Base-by-base conservation (phyloP, 805 yeast species). In the Saccharomyces paradoxus region DNA sequence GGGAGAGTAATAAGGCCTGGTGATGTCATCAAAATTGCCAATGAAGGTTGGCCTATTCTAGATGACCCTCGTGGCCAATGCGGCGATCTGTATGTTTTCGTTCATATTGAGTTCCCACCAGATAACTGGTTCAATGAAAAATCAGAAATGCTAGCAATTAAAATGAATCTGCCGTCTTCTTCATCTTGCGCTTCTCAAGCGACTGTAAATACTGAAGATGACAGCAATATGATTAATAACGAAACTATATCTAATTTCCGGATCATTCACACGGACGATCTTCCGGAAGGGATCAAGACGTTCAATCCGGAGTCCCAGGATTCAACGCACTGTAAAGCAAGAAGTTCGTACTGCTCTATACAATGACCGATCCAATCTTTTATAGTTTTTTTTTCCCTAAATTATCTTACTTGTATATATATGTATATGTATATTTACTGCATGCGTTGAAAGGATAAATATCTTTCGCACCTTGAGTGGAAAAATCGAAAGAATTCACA, bases 1-100 rank as follows among this genome's bases (percentile, higher is more conserved):
- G 97, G 97, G 1, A 86, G 85, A 68, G 96, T 92, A 5, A 64
- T 90, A 6, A 78, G 84, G 62, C 96, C 96, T 0, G 85, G 86
- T 8, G 88, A 89, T 58, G 77, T 73, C 54, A 67, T 91, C 32
- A 76, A 82, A 56, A 73, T 91, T 12, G 69, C 76, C 44, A 79
- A 79, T 46, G 96, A 89, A 68, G 97, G 97, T 4, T 89, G 92
- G 95, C 96, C 96, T 0, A 37, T 37, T 17, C 63, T 79, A 4
- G 71, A 72, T 55, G 59, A 61, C 41, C 55, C 70, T n/a, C 64
- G 56, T 47, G 65, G 56, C 12, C 64, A 60, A 56, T 72, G 72
- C 48, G 97, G 97, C 27, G 87, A 87, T 67, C 71, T 90, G 58
- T 89, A 82, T 63, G 74, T 90, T 17, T 80, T 77, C 52, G 69